Evolutionary conservation across 352 stramenopile species (phyloP), one percentile per base, ranked within the genome.

Genomic region (Globisporangium carolinianum): DNA sequence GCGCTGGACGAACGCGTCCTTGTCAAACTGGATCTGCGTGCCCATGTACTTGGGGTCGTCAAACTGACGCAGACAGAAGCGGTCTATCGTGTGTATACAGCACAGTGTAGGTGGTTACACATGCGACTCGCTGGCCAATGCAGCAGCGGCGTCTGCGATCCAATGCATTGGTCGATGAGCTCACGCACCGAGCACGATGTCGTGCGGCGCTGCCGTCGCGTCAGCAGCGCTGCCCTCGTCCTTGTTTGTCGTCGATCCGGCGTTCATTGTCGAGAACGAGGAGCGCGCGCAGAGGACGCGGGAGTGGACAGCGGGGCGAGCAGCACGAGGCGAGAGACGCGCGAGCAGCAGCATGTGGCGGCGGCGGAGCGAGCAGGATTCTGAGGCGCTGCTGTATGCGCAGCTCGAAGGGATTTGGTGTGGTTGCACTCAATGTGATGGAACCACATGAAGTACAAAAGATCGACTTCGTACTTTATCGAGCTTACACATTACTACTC

Each of bases 41-140:
- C 79, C 79, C 37, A 77, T 70, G 72, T 91, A 91, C 61, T 73
- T 78, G 24, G 84, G 78, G 62, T 90, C 79, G 51, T 93, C 82
- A 54, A 95, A 95, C 60, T 95, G 86, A 42, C 86, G 84, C 62
- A 91, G 71, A 51, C 76, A 87, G 52, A 95, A 95, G 47, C 69
- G 67, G 59, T 95, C 86, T 89, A 32, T 2, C 24, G 37, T 2
- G 24, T 32, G 24, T 32, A 32, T 32, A 32, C 24, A 32, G 24
- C 24, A 32, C 24, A 32, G 24, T 32, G 24, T 32, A 32, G 24
- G 24, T 32, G 24, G 24, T 32, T 4, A 47, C 41, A 46, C 7
- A 58, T 24, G 46, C 11, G 47, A 32, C 24, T 32, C 7, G 45
- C 39, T 5, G 17, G 47, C n/a, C 42, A 11, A 35, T 32, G 42